Percentiles rank a stretch among this genome's conserved stretches.
These are phyloP conservation scores for Ceratocystis destructans DNA, from an alignment of 2,329 filamentous ascomycete species.

Conservation along the genomic window DNA sequence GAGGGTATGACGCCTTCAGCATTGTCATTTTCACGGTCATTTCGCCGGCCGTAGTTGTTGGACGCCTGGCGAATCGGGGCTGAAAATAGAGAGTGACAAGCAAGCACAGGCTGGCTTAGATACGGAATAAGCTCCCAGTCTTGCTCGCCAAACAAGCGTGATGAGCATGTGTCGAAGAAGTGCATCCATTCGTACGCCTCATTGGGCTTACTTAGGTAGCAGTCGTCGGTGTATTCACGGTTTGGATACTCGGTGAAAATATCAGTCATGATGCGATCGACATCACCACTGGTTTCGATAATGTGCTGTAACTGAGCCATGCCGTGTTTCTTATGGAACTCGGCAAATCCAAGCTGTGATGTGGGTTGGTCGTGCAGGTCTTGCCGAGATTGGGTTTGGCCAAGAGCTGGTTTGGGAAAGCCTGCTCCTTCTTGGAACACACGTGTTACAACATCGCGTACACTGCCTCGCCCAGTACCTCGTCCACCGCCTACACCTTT, in stretches of 20 bases:
- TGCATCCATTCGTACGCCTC: slow-evolving; percentile 87
- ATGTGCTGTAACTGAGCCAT: slow-evolving; percentile 62
- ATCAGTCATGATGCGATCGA: slow-evolving; percentile 65
- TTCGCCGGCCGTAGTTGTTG: slow-evolving; percentile 31
- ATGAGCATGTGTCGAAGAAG: slow-evolving; percentile 77
- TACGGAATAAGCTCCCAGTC: slow-evolving; percentile 90
- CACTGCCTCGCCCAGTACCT: slow-evolving; percentile 56
- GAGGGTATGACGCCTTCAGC: slow-evolving; percentile 40
- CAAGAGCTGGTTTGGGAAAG: slow-evolving; percentile 47
- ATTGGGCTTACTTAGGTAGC: slow-evolving; percentile 74
- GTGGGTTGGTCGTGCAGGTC: slow-evolving; percentile 40
- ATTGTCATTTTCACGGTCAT: slow-evolving; percentile 29
- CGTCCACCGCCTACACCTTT: slow-evolving; percentile 59
- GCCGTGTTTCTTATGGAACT: slow-evolving; percentile 56
- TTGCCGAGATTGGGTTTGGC: slow-evolving; percentile 24
- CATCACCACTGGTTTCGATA: slow-evolving; percentile 65
- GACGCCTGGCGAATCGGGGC: slow-evolving; percentile 43
- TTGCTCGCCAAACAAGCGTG: slow-evolving; percentile 65
- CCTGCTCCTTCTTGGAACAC: slow-evolving; percentile 68
- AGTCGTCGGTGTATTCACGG: slow-evolving; percentile 86
- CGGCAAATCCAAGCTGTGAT: slow-evolving; percentile 53
- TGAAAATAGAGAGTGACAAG: slow-evolving; percentile 84
- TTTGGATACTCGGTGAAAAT: slow-evolving; percentile 77
- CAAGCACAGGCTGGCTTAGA: slow-evolving; percentile 70
- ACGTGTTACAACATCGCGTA: slow-evolving; percentile 62